Base-by-base conservation (phyloP, 2,329 filamentous ascomycete species). In the Cladophialophora exuberans region DNA sequence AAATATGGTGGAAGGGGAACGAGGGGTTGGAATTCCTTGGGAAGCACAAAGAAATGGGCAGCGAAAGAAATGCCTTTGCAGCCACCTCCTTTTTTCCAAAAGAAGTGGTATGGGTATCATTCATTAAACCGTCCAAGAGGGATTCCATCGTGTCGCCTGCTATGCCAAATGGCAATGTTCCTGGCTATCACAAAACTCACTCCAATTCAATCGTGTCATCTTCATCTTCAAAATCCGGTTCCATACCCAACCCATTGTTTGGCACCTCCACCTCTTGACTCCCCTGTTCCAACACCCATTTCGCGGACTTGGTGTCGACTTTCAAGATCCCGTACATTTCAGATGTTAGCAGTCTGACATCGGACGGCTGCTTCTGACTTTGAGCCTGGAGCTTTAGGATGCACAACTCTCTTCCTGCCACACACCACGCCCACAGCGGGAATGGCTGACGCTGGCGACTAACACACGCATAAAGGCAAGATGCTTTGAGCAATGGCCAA, bases 401-500 rank as follows among this genome's bases (percentile, higher is more conserved):
- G 41, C 69, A 70, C 3, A 72, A 58, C 23, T 66, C 54, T 36
- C 33, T 3, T n/a, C 58, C 58, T 6, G 55, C 58, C 20, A 61
- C 30, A 25, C 48, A 51, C 55, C 55, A 61, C n/a, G 57, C 52
- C 55, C 54, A 61, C 10, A 10, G 11, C 13, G 47, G 49, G 23
- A 57, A 52, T 1, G 15, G 7, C 4, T 22, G 36, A 33, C 43
- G 43, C 5, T n/a, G 3, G 41, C 25, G 49, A 17, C 49, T 28
- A 22, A 48, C 2, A 5, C 6, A 13, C 10, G 60, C 48, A 56
- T 77, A 74, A 1, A 68, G 61, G 23, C 66, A 72, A 1, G 73
- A 76, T 2, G 76, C 74, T 35, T 75, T 60, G 3, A 77, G 30
- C 3, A 65, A 49, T 11, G 56, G 52, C 67, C 67, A 69, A 18